Conservation (phyloP, 1,284 basidiomycete species). For the Schizopora paradoxa region DNA sequence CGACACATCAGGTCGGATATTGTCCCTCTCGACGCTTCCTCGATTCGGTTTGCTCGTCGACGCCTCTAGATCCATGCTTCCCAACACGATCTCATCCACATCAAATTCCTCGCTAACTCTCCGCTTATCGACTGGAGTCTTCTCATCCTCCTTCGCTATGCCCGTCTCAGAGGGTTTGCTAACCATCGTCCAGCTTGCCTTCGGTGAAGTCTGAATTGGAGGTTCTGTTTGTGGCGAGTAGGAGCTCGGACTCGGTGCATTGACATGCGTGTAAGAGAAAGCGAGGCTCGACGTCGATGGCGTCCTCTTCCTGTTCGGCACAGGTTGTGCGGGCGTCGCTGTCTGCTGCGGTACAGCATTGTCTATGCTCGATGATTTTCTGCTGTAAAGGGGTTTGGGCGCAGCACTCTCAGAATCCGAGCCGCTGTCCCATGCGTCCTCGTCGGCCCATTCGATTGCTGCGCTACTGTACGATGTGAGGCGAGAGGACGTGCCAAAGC, state of each 20-base stretch:
- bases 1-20: constrained; percentile 25
- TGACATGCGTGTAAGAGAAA: constrained; percentile 78
- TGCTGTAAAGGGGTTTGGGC: constrained; percentile 37
- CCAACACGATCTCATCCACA: constrained; percentile 70
- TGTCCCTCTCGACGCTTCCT: constrained; percentile 18
- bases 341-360: constrained; percentile 31
- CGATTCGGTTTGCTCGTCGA: not conserved
- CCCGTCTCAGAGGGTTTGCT: constrained; percentile 40
- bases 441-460: constrained; percentile 63
- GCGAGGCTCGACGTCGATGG: constrained; percentile 64
- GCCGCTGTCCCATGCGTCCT: constrained; percentile 86
- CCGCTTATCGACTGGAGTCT: constrained; percentile 28
- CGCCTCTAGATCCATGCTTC: constrained; percentile 58
- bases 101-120: constrained; percentile 45
- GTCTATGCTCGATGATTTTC: constrained; percentile 39
- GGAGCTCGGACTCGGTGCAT: constrained; percentile 69
- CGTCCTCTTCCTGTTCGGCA: constrained; percentile 42
- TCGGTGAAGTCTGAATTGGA: constrained; percentile 32
- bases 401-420: constrained; percentile 75
- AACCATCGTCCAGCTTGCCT: constrained; percentile 74
- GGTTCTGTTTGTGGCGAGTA: constrained; percentile 55
- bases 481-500: constrained; percentile 50
- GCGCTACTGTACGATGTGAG: constrained; percentile 36
- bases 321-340: constrained; percentile 50
- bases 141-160: constrained; percentile 26